Base-by-base conservation (phyloP, 2,329 filamentous ascomycete species). In the Arthroderma uncinatum region DNA sequence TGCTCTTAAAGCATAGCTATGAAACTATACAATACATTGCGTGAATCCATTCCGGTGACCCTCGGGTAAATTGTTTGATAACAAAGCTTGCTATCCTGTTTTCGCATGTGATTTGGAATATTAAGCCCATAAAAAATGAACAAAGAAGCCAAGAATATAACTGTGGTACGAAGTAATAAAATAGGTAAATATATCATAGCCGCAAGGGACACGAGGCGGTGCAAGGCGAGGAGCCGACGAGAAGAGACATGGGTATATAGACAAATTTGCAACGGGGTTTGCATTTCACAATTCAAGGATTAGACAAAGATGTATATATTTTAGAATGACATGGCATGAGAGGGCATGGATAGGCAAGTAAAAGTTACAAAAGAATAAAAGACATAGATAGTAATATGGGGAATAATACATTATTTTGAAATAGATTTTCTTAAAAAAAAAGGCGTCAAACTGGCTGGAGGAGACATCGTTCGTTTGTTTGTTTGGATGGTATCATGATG, bases 361-460 rank as follows among this genome's bases (percentile, higher is more conserved):
- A 48, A 53, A 53, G 48, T 9, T 9, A 37, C 16, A 53, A 37
- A 53, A 53, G 30, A 21, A 53, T n/a, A 53, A 39, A 25, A 6
- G n/a, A 53, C 10, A 53, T 37, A 36, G 50, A 25, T n/a, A 53
- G 36, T 34, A 53, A 53, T 23, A n/a, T 16, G 33, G 50, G 21
- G 33, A 53, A 9, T 50, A 50, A 34, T 50, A 50, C 47, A 50
- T 30, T 33, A 50, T 50, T 33, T 50, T 14, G 47, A 53, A 53
- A 39, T 28, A 53, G n/a, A 53, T 53, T 12, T 12, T 39, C 16
- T 7, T 33, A 25, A 33, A 4, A 34, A 25, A 33, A 4, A 34
- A 33, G 48, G 33, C n/a, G n/a, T 33, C 14, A 52, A 52, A 14
- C 25, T 14, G 16, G 21, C 19, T 25, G 21, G 40, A 6, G 40